phyloP scores from a whole-genome alignment of 1,139 yeast species.

The Saccharomyces uvarum region DNA sequence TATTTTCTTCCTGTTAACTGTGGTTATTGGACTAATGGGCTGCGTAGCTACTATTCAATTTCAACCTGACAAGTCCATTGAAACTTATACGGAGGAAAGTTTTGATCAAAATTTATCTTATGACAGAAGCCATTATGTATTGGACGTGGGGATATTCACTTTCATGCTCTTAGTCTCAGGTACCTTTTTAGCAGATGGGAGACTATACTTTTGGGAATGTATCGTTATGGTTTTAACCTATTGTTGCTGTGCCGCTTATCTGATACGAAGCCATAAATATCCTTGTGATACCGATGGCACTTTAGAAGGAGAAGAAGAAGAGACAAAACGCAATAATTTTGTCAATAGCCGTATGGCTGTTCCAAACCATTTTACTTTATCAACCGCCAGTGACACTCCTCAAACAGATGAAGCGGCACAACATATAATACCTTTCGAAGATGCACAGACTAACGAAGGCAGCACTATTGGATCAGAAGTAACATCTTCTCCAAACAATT shows the following conservation, averaged over 20 bases:
- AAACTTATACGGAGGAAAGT: not conserved
- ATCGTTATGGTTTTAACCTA: conserved; percentile 18
- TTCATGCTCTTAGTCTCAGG: conserved; percentile 15
- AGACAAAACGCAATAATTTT: not conserved
- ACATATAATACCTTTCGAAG: not conserved
- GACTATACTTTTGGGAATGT: conserved; percentile 22
- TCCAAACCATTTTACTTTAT: not conserved
- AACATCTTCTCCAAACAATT: not conserved
- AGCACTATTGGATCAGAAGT: not conserved
- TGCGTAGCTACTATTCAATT: conserved; percentile 18
- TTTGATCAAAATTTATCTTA: conserved; percentile 8
- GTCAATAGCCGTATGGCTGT: not conserved
- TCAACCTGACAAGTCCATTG: conserved; percentile 5
- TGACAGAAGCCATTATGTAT: conserved; percentile 18
- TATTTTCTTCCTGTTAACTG: conserved; percentile 26
- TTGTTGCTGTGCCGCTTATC: conserved; percentile 12
- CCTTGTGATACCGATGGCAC: conserved; percentile 4
- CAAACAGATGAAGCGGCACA: not conserved
- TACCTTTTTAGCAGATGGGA: conserved; percentile 20
- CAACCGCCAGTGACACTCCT: not conserved
- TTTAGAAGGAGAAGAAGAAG: not conserved
- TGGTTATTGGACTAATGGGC: conserved; percentile 27
- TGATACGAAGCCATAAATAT: conserved; percentile 5
- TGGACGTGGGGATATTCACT: conserved; percentile 21
- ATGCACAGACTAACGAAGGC: not conserved